Evolutionary conservation across 306 rosid species (phyloP).

Genomic region (Cucumis cinereus): DNA sequence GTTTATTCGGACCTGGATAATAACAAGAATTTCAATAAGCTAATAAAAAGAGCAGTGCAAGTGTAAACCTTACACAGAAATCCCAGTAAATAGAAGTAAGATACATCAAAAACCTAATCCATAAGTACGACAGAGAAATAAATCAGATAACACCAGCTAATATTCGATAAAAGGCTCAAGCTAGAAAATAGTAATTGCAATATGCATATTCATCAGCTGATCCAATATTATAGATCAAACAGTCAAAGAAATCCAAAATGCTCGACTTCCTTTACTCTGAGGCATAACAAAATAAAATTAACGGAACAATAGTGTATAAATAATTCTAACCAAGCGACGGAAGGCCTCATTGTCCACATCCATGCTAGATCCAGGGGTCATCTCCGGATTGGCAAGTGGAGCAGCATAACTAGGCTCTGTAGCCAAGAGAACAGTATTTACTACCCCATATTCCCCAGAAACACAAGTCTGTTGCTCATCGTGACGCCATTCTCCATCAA

Average conservation of each 20-base stretch:
- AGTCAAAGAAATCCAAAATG: background rate
- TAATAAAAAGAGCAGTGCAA: constrained; percentile 12
- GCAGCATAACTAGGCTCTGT: constrained; percentile 54
- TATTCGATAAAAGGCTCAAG: background rate
- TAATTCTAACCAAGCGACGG: constrained; percentile 49
- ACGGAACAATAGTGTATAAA: background rate
- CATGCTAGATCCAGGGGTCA: constrained; percentile 65
- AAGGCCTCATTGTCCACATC: constrained; percentile 85
- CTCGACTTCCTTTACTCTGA: background rate
- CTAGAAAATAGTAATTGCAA: background rate
- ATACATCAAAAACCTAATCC: background rate
- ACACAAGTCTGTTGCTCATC: constrained; percentile 67
- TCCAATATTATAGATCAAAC: background rate
- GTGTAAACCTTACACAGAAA: background rate
- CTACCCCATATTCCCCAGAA: constrained; percentile 69
- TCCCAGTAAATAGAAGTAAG: background rate
- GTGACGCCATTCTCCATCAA: constrained; percentile 95
- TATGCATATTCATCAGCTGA: background rate
- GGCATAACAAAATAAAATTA: background rate
- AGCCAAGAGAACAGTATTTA: constrained; percentile 65
- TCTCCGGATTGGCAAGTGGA: constrained; percentile 32
- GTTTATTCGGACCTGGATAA: constrained; percentile 52
- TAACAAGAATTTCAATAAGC: constrained; percentile 10
- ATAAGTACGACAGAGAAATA: background rate
- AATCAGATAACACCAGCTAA: background rate